Evolutionary conservation across 225 moss, liverwort and hornwort genomes (phyloP).

Genomic region (Straminergon stramineum): DNA sequence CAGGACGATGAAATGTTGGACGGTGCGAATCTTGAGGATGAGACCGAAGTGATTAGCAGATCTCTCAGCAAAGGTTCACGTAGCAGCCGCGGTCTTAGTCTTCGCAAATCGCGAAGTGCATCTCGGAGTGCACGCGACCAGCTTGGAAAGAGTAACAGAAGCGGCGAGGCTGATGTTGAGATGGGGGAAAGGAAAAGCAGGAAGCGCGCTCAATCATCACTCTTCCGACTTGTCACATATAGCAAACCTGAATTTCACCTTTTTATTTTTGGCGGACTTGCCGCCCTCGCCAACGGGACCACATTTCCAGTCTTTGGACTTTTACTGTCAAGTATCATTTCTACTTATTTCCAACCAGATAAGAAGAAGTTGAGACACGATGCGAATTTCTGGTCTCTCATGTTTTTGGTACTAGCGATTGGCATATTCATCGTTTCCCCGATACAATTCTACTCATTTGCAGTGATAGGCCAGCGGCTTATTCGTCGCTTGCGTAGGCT

Average conservation of each 20-base stretch:
- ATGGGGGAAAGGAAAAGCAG: slow-evolving; percentile 11
- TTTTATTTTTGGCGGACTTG: slow-evolving; percentile 37
- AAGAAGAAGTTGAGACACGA: slow-evolving; percentile 41
- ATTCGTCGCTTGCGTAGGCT: slow-evolving; percentile 61
- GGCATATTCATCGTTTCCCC: slow-evolving; percentile 23
- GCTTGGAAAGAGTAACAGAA: slow-evolving; percentile 3
- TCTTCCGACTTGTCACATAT: slow-evolving; percentile 51
- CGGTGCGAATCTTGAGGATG: slow-evolving; percentile 13
- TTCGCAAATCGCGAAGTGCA: slow-evolving; percentile 13
- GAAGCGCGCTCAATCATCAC: slow-evolving; percentile 27
- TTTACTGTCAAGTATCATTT: slow-evolving; percentile 52
- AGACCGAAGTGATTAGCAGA: slow-evolving; percentile 17
- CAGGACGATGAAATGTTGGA: slow-evolving; percentile 26
- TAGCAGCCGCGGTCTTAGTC: slow-evolving; percentile 16
- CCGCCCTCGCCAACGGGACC: slow-evolving; percentile 36
- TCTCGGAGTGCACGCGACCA: slow-evolving; percentile 29
- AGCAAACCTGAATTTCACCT: slow-evolving; percentile 47
- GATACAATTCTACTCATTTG: slow-evolving; percentile 20
- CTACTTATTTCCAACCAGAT: slow-evolving; percentile 41
- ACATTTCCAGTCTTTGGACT: slow-evolving; percentile 61
- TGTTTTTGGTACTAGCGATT: slow-evolving; percentile 59
- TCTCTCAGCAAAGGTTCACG: slow-evolving; percentile 38
- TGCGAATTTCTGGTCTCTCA: slow-evolving; percentile 72
- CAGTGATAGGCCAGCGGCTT: slow-evolving; percentile 57
- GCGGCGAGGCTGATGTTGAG: slow-evolving; percentile 19